Base-by-base conservation (phyloP, 208 protist genomes). In the Trypanosoma lewisi region DNA sequence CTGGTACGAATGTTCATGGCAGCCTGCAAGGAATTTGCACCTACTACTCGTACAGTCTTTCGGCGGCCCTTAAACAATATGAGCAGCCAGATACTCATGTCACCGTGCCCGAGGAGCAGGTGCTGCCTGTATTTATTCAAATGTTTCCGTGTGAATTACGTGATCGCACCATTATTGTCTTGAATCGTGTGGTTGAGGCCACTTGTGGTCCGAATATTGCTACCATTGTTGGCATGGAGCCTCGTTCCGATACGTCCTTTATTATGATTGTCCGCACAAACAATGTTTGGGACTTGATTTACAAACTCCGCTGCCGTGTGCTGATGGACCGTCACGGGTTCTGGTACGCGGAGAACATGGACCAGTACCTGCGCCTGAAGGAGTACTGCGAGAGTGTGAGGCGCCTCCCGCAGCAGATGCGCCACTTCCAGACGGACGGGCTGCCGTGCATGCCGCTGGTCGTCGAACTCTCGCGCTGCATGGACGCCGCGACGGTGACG, bases 401-500 rank as follows among this genome's bases (percentile, higher is more conserved):
- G 11, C 72, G 78, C 0, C 75, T 93, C 28, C 82, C 82, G 19
- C 86, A 89, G 74, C 79, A 93, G 63, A 80, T 67, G 9, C 78
- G 86, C 5, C 83, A 89, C 69, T 71, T 75, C 37, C 71, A 84
- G 55, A 89, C 79, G 14, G 86, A 86, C 56, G 86, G 86, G 25
- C 64, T 89, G 57, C 82, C 82, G 25, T 86, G 85, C 79, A 89
- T 93, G 86, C 86, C 86, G n/a, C 76, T 93, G 37, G 82, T 93
- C 17, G 80, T 89, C 27, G 86, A 93, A 68, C 69, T 87, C 14
- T 78, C 79, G 19, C 72, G 77, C 9, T 53, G 66, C 41, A 31
- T 75, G 33, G 54, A 63, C 58, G 48, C 70, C 47, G 31, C 53
- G 16, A 34, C 54, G 2, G 54, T 42, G 50, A 68, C 11, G 36